Conservation (phyloP, 495 filamentous ascomycete genomes). For the Aspergillus leporis region DNA sequence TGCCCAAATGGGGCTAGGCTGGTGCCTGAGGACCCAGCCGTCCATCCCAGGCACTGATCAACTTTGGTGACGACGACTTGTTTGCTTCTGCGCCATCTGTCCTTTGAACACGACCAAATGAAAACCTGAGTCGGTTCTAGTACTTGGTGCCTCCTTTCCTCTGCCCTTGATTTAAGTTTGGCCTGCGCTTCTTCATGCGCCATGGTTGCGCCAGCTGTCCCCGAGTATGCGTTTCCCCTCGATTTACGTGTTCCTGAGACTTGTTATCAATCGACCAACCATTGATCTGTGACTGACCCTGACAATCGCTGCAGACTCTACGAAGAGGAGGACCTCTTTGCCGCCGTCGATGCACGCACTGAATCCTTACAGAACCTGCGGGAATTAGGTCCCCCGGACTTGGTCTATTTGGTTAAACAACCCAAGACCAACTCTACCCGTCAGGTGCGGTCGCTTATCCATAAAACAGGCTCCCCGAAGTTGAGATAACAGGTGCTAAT, state of each 20-base stretch:
- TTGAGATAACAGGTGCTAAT: constrained; percentile 14
- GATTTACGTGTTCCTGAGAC: constrained; percentile 37
- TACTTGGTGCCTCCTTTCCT: constrained; percentile 3
- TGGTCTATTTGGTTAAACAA: constrained; percentile 93
- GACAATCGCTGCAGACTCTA: constrained; percentile 64
- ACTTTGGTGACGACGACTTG: constrained; percentile 22
- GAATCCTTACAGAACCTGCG: constrained; percentile 80
- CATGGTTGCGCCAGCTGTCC: constrained; percentile 88
- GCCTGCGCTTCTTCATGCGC: constrained; percentile 39
- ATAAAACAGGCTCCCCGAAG: neutral
- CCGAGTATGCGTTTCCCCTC: constrained; percentile 66
- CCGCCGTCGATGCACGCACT: constrained; percentile 86
- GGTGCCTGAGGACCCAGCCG: constrained; percentile 25
- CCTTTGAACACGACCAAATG: constrained; percentile 2
- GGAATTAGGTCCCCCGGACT: constrained; percentile 92
- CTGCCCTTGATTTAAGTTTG: neutral
- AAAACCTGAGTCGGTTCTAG: neutral
- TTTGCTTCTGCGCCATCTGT: constrained; percentile 17
- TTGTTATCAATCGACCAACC: constrained; percentile 15
- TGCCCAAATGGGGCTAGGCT: constrained; percentile 32
- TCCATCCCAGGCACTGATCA: constrained; percentile 16
- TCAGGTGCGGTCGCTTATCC: constrained; percentile 35
- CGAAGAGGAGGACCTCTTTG: constrained; percentile 79
- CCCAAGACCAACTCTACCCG: constrained; percentile 56
- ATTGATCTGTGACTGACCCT: constrained; percentile 21